A percentile compares a stretch with the other conserved stretches of the same genome.
phyloP scores from a whole-genome alignment of 2,329 filamentous ascomycete genomes.

The Drechmeria coniospora region DNA sequence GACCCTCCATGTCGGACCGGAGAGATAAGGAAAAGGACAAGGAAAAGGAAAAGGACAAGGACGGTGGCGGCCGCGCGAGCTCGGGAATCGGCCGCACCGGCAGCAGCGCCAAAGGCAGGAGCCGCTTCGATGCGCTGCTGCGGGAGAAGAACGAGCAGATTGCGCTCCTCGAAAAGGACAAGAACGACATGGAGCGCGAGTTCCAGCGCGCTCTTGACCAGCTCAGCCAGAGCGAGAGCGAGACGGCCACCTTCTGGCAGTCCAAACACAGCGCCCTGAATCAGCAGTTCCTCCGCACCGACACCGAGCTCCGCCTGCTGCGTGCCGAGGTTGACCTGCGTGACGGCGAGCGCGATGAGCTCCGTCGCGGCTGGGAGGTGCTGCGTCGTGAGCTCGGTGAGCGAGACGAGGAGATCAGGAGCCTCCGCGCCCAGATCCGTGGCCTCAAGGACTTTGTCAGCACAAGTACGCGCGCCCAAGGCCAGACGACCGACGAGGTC shows the following conservation, averaged over 20 bases:
- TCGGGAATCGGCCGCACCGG: slow-evolving; percentile 3
- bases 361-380: slow-evolving; percentile 33
- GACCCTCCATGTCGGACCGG: slow-evolving; percentile 20
- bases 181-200: slow-evolving; percentile 35
- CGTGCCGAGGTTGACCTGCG: slow-evolving; percentile 32
- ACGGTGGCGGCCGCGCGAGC: slow-evolving; percentile 4
- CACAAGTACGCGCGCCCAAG: slow-evolving; percentile 44
- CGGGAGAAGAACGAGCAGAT: slow-evolving; percentile 37
- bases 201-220: slow-evolving; percentile 37
- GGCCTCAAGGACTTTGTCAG: slow-evolving; percentile 61
- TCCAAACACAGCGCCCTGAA: slow-evolving; percentile 36
- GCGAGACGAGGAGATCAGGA: slow-evolving; percentile 40
- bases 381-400: slow-evolving; percentile 28
- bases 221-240: slow-evolving; percentile 37
- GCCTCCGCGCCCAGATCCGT: slow-evolving; percentile 42
- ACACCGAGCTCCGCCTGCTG: slow-evolving; percentile 36
- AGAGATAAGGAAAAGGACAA: slow-evolving; percentile 14
- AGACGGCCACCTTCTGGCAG: slow-evolving; percentile 43
- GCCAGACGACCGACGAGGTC: slow-evolving; percentile 49
- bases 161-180: slow-evolving; percentile 34
- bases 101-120: slow-evolving; percentile 6
- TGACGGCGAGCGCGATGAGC: slow-evolving; percentile 30
- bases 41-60: slow-evolving; percentile 14
- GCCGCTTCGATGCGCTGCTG: slow-evolving; percentile 10
- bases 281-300: slow-evolving; percentile 34